Conservation (phyloP, 371 early-diverging fungal species). For the Lichtheimia ornata region DNA sequence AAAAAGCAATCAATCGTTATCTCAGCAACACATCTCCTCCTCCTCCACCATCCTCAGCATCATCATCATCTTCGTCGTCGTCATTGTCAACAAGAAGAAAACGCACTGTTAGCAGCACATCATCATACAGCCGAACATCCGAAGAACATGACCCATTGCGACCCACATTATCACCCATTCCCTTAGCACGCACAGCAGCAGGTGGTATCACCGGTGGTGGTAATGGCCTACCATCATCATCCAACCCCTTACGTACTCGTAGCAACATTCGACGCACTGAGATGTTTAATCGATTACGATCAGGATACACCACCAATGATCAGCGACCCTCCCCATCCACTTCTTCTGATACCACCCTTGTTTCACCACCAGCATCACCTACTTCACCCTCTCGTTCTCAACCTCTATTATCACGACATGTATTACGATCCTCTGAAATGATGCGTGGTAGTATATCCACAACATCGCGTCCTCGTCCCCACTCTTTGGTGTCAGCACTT, state of each 20-base stretch:
- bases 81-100: background rate
- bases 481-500: constrained; percentile 3
- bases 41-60: background rate
- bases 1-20: constrained; percentile 45
- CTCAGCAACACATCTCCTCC: constrained; percentile 20
- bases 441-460: constrained; percentile 22
- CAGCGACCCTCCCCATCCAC: background rate
- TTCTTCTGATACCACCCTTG: constrained; percentile 8
- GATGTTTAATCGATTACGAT: constrained; percentile 13
- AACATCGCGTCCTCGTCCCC: constrained; percentile 1
- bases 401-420: constrained; percentile 15
- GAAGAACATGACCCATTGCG: constrained; percentile 9
- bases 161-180: constrained; percentile 18
- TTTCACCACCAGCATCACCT: constrained; percentile 14
- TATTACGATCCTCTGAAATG: background rate
- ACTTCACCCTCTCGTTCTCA: constrained; percentile 26
- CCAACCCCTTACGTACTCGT: constrained; percentile 5
- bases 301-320: background rate
- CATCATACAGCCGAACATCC: background rate
- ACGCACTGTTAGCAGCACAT: background rate
- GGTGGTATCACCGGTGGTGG: no score
- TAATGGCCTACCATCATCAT: no score
- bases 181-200: constrained; percentile 26
- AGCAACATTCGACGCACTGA: constrained; percentile 17
- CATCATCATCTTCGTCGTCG: background rate